A percentile compares a stretch with the other conserved stretches of the same genome.
These are phyloP conservation scores for Linum tenue DNA, from an alignment of 345 rosid genomes.

Conservation along the genomic window DNA sequence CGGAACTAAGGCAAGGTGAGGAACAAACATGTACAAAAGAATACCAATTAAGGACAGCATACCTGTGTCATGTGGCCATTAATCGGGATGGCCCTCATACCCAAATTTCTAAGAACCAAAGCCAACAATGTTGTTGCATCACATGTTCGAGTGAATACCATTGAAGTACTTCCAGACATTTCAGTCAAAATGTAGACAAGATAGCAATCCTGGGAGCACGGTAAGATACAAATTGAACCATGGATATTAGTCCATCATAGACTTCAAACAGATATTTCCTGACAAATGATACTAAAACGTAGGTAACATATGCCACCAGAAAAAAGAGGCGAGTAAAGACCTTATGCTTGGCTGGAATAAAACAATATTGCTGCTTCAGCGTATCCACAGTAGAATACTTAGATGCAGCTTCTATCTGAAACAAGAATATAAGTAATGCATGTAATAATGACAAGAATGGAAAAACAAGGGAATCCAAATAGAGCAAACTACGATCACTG, in stretches of 20 bases:
- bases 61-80: slow-evolving; percentile 99
- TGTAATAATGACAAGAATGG: slow-evolving; percentile 5
- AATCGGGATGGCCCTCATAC: slow-evolving; percentile 84
- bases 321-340: slow-evolving; percentile 21
- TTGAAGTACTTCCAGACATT: slow-evolving; percentile 64
- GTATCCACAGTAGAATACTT: slow-evolving; percentile 93
- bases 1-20: background rate
- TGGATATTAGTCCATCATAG: background rate
- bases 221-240: background rate
- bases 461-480: slow-evolving; percentile 2
- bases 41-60: background rate
- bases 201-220: slow-evolving; percentile 69
- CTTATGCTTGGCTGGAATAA: slow-evolving; percentile 81
- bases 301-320: background rate
- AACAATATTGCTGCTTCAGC: slow-evolving; percentile 68
- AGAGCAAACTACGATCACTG: background rate
- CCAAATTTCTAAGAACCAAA: slow-evolving; percentile 72
- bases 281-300: background rate
- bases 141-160: slow-evolving; percentile 94
- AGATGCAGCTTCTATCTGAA: slow-evolving; percentile 85
- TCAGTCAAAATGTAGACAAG: slow-evolving; percentile 72
- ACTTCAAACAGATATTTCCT: background rate
- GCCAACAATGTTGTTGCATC: slow-evolving; percentile 75
- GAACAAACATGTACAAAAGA: background rate
- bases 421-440: slow-evolving; percentile 8